Conservation (phyloP, 2,329 filamentous ascomycete genomes). For the Ophiostoma fasciatum region DNA sequence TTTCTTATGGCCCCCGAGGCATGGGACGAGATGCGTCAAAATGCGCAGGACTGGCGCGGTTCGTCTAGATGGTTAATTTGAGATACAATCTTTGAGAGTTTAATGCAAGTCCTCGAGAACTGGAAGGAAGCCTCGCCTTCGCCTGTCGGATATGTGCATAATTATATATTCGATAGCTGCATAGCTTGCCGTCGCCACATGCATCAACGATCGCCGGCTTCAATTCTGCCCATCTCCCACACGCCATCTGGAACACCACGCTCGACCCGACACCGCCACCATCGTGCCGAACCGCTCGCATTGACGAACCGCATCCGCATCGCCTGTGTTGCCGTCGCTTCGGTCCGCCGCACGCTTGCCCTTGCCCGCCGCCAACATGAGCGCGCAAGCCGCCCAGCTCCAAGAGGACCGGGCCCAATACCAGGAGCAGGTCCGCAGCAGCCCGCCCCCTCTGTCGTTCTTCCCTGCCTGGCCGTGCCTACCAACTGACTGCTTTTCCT, state of each 20-base stretch:
- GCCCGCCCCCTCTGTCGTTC: not conserved
- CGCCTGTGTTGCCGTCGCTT: not conserved
- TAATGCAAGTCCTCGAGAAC: no score
- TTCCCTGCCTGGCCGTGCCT: no score
- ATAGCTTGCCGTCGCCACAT: not conserved
- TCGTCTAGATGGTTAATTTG: no score
- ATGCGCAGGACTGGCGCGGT: no score
- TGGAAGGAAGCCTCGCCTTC: no score
- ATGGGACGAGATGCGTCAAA: no score
- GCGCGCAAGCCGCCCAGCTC: constrained; percentile 19
- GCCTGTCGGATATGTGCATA: no score
- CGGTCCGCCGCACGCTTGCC: no score
- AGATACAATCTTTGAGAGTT: no score
- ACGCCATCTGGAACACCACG: not conserved
- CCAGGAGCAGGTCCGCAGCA: constrained; percentile 36
- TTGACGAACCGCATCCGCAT: not conserved
- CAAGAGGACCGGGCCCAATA: constrained; percentile 39
- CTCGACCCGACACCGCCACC: not conserved
- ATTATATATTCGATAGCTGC: not conserved
- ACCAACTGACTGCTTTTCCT: not conserved
- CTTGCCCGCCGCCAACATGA: constrained; percentile 18
- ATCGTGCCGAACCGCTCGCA: no score
- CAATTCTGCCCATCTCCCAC: not conserved
- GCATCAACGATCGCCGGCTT: not conserved
- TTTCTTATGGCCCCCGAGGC: no score